Evolutionary conservation across 2,329 filamentous ascomycete species (phyloP), one percentile per base, ranked within the genome.

Genomic region (Aureobasidium sp.): DNA sequence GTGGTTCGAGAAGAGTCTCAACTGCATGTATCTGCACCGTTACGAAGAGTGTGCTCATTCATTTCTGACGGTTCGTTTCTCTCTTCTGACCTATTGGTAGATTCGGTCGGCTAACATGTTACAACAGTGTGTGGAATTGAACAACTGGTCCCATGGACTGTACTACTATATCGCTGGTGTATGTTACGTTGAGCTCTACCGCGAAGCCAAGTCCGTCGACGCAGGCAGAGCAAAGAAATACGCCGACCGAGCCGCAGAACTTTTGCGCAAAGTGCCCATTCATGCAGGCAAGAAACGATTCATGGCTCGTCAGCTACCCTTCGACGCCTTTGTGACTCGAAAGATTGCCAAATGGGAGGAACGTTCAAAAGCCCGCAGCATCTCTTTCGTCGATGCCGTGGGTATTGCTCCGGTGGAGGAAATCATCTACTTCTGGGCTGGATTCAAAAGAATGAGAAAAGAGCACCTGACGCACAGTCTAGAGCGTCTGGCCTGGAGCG

Each of bases 371-470:
- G 74, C 79, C 40, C 79, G 83, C 68, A 74, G 78, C 2, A 70
- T 88, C 27, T 79, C 84, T 42, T 74, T 96, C 3, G 79, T 86
- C 1, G 91, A 97, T 61, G 90, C 86, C 0, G 76, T 94, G 7
- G 90, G 90, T 0, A 77, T 88, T 3, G 86, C 84, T 56, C 93
- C 93, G 0, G 74, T 88, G 0, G 81, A 90, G 62, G 93, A 97
- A 72, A 95, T 97, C 86, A 84, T 86, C 11, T 95, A 91, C 67
- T 82, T 97, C 62, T 97, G 90, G 90, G 90, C 88, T 63, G 91
- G 90, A 0, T 83, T 81, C 61, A 91, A 88, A 69, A 82, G 89
- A 52, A 94, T 95, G 88, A 74, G 79, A 2, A 62, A 70, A 1
- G 70, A 71, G 0, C 79, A 91, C 56, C 73, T 95, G 12, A 73